Evolutionary conservation across 495 filamentous ascomycete genomes (phyloP), one percentile per base, ranked within the genome.

Genomic region (Xylaria cubensis): DNA sequence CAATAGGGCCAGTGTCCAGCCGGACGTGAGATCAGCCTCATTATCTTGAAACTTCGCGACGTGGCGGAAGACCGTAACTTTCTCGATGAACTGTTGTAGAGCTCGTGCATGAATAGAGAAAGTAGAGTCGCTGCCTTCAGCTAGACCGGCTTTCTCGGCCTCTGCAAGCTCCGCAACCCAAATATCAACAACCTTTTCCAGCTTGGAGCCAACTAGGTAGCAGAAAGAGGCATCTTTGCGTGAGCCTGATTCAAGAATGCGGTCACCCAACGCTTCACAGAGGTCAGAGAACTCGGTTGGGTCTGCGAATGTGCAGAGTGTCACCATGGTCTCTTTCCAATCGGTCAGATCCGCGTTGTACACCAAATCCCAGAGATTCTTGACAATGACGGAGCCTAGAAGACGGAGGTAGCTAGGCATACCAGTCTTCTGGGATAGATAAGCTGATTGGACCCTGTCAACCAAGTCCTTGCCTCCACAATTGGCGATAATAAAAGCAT

Each of bases 401-500:
- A 99, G 85, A 48, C 96, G 90, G 58, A 98, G 84, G 79, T 99
- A 99, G 80, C 95, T 99, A 15, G 96, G 95, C 29, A 90, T 91
- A 70, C 90, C 88, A 8, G 88, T 84, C 77, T 93, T 94, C 75
- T 94, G 90, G 29, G 91, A 91, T 73, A 99, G 92, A 80, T 98
- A 99, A 48, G 94, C 89, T 61, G 91, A 90, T 78, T 98, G 97
- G 3, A 96, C 94, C 83, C 97, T 97, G 69, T 97, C 94, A 42
- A 98, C 92, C 73, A 97, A 92, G 68, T 93, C 92, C 79, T 96
- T 94, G 51, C 97, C 95, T 67, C 96, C 95, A 77, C 94, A 98
- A 76, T 98, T 97, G 44, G 96, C 96, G 77, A 99, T 94, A 86
- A 98, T 97, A 81, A 99, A 97, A 50, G 96, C 96, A 83, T 99